Evolutionary conservation across 441 rosid genomes (phyloP), one percentile per base, ranked within the genome.

Genomic region (Pelargonium myrrhifolium): DNA sequence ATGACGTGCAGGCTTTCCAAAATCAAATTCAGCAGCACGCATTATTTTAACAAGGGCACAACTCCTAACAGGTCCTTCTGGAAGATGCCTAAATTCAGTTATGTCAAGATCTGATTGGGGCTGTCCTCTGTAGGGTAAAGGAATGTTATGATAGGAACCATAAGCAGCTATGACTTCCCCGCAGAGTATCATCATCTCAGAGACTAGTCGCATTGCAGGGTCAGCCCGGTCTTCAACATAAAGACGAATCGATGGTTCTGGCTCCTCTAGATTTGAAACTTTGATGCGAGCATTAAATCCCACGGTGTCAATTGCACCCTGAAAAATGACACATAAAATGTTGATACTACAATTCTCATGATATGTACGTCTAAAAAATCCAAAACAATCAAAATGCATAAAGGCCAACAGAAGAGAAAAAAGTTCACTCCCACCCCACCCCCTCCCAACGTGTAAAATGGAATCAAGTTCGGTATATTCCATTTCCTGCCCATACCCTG

Each of bases 151-250:
- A 76, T 59, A 71, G 60, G 84, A 86, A 53, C 99, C 95, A 76
- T 76, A 93, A 55, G 93, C 83, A 55, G 96, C 99, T 73, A 93
- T 65, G 73, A 74, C 92, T 77, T 93, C 99, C 67, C 97, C 99
- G 74, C 99, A 93, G 64, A 93, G 97, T 75, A 93, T 80, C 97
- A 93, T 93, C 96, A 93, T 88, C 84, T 93, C 99, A 75, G 90
- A 85, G 62, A 93, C 97, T 68, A 93, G 90, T 74, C 90, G 85
- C 99, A 91, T 86, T 31, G 97, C 96, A 60, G 81, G 90, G 26
- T 90, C 92, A 64, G 96, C 87, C 75, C 90, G 98, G 73, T 91
- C 81, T 82, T 93, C 97, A 62, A 93, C 92, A 64, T 88, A 93
- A 31, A 93, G 84, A 69, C 82, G 87, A 55, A 93, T 87, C 73